Base-by-base conservation (phyloP, 441 rosid genomes). In the Daphne laureola region DNA sequence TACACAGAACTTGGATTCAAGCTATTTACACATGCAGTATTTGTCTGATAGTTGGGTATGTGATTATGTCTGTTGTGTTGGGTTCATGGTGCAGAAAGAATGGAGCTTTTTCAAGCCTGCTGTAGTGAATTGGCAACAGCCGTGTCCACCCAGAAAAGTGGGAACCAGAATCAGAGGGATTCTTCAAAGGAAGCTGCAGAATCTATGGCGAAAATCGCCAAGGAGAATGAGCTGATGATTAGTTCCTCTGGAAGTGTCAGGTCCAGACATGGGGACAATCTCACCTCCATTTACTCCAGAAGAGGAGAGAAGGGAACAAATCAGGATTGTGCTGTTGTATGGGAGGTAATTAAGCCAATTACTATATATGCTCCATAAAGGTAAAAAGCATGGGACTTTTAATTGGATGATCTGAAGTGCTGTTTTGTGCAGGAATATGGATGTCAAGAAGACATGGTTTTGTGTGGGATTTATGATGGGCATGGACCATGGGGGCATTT, bases 401-500 rank as follows among this genome's bases (percentile, higher is more conserved):
- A 21, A 2, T n/a, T n/a, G n/a, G n/a, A n/a, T 31, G 38, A 31
- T 31, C 11, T 4, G 9, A 31, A 31, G 38, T 5, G 38, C 11
- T 31, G 38, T 8, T 4, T 31, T 36, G 55, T 44, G 51, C 51
- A 91, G 96, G 96, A 91, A 65, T 89, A 81, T 53, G 97, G 98
- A 16, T 83, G 91, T 71, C 96, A 89, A 73, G 86, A 84, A 54
- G 98, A 89, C 69, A 77, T 80, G 78, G 74, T 76, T 16, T 81
- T 86, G 43, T 86, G 92, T 70, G 96, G 96, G 65, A 67, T 92
- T 15, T 88, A 84, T 66, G 94, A 92, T 72, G 98, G 98, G 40
- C 98, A 88, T 60, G 98, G 96, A 46, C 84, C 93, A 48, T 91
- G 93, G 96, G 98, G 95, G 9, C 98, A 92, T 72, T 40, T 74